A percentile compares a stretch with the other conserved stretches of the same genome.
Evolutionary conservation across 2,329 filamentous ascomycete species (phyloP).

Genomic region (Hypoxylon sp.): DNA sequence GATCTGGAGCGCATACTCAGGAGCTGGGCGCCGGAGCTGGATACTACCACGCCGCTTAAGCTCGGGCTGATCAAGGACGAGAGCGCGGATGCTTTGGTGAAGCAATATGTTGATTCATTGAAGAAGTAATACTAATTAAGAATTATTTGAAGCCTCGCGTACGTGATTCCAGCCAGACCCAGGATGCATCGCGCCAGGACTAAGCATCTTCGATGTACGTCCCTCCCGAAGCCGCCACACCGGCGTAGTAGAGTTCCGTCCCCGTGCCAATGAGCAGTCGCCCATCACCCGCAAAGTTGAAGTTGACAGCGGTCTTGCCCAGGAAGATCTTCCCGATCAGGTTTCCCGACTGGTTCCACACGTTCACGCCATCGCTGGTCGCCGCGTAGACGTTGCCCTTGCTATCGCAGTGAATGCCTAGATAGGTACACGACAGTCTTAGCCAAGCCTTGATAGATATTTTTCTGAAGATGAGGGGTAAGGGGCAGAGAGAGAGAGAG

Average conservation of each 20-base stretch:
- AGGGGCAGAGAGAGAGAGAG: too few relatives aligned
- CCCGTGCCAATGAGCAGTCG: constrained; percentile 54
- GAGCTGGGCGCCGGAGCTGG: constrained; percentile 67
- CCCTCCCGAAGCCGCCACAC: constrained; percentile 42
- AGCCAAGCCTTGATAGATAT: neutral
- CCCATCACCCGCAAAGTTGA: constrained; percentile 56
- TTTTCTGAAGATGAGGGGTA: too few relatives aligned
- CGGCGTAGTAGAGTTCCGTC: constrained; percentile 52
- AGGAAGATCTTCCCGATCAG: constrained; percentile 66
- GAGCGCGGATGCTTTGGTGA: constrained; percentile 63
- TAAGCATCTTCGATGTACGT: constrained; percentile 30
- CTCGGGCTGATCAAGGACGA: constrained; percentile 62
- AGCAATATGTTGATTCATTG: constrained; percentile 60
- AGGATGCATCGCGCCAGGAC: neutral
- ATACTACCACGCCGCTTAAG: constrained; percentile 58
- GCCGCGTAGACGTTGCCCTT: constrained; percentile 64
- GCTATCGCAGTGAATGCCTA: constrained; percentile 63
- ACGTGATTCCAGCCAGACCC: neutral
- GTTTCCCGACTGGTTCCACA: constrained; percentile 58
- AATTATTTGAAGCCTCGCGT: neutral
- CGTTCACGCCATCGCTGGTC: constrained; percentile 60
- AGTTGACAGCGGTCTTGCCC: constrained; percentile 56
- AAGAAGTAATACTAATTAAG: constrained; percentile 30
- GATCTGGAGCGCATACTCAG: constrained; percentile 65
- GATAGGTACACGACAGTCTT: constrained; percentile 37